These are phyloP conservation scores for Prosopis cineraria DNA, from an alignment of 306 rosid species.

Conservation along the genomic window DNA sequence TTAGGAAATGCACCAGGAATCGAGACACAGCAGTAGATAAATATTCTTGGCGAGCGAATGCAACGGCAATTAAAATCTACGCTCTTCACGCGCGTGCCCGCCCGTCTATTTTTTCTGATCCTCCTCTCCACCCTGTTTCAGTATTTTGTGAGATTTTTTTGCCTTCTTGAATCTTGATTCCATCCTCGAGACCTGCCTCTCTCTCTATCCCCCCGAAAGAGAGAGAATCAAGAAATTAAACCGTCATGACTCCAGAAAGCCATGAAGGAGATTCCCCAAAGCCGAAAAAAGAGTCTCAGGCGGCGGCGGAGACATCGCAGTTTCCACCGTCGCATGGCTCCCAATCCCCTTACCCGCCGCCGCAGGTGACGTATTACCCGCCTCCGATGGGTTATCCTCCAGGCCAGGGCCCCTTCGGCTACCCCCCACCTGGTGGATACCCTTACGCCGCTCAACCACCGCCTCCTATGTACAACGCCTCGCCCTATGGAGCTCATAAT, in stretches of 20 bases:
- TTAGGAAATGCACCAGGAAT: neutral
- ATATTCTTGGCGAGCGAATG: neutral
- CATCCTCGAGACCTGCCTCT: neutral
- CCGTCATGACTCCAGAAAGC: conserved; percentile 22
- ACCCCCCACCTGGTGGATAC: neutral
- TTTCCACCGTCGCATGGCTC: neutral
- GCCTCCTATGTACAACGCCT: neutral
- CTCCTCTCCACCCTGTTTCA: neutral
- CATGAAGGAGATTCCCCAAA: neutral
- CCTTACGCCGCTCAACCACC: neutral
- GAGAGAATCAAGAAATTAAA: conserved; percentile 25
- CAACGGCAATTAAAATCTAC: neutral
- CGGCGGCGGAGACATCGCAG: neutral
- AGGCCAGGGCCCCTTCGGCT: neutral
- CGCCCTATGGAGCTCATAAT: neutral
- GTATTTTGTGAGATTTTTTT: neutral
- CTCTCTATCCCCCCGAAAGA: neutral
- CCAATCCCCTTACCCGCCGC: neutral
- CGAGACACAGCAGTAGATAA: neutral
- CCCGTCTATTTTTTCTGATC: conserved; percentile 9
- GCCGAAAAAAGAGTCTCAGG: neutral
- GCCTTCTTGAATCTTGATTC: neutral
- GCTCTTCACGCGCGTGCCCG: neutral
- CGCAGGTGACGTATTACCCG: conserved; percentile 28
- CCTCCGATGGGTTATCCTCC: conserved; percentile 5